Percentiles rank a stretch among this genome's conserved stretches.
phyloP scores from a whole-genome alignment of 208 protist species.

The Strigomonas culicis region DNA sequence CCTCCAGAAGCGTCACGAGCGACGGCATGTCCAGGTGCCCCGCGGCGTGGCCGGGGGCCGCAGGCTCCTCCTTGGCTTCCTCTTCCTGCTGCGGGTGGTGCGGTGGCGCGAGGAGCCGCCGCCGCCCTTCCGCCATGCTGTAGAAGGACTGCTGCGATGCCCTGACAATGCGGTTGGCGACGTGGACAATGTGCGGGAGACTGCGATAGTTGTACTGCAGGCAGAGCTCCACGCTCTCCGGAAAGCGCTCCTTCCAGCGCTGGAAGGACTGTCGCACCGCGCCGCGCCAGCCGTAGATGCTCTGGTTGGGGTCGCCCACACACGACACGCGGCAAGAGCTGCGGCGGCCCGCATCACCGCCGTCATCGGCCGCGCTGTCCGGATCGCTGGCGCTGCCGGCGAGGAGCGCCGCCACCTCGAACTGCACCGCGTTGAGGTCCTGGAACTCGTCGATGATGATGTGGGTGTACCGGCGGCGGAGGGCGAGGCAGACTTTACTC shows the following conservation, averaged over 20 bases:
- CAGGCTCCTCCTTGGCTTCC: neutral
- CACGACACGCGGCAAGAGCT: slow-evolving; percentile 75
- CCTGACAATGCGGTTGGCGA: slow-evolving; percentile 50
- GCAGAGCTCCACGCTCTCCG: slow-evolving; percentile 32
- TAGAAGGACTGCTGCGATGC: slow-evolving; percentile 24
- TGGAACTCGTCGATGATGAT: slow-evolving; percentile 90
- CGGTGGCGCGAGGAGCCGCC: neutral
- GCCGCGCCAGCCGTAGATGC: slow-evolving; percentile 88
- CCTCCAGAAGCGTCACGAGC: neutral
- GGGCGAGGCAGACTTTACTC: slow-evolving; percentile 26
- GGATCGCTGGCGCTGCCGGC: slow-evolving; percentile 38
- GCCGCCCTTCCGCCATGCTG: neutral
- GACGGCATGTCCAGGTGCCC: neutral
- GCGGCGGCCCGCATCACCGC: no score
- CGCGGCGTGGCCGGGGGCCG: neutral
- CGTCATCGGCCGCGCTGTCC: no score
- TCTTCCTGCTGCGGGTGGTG: neutral
- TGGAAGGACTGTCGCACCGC: slow-evolving; percentile 63
- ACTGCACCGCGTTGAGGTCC: slow-evolving; percentile 85
- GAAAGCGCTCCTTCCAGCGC: slow-evolving; percentile 74
- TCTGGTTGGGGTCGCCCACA: slow-evolving; percentile 86
- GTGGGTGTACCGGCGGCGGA: slow-evolving; percentile 67
- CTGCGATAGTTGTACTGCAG: slow-evolving; percentile 86
- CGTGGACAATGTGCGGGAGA: slow-evolving; percentile 56
- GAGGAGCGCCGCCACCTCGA: slow-evolving; percentile 77